phyloP scores from a whole-genome alignment of 768 basidiomycete species.

The Exsudoporus frostii region DNA sequence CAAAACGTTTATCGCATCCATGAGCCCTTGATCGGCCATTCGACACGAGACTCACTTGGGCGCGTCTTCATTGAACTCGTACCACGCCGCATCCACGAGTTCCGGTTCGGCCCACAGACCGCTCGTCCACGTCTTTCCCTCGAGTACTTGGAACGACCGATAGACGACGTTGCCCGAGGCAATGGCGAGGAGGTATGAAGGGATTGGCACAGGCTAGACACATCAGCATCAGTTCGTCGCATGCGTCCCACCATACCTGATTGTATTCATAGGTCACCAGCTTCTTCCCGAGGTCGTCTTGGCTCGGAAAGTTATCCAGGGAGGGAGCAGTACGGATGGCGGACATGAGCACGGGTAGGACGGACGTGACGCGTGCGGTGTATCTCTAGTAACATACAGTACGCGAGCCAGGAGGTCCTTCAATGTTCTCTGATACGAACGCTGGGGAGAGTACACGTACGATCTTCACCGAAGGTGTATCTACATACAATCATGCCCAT shows the following conservation, averaged over 20 bases:
- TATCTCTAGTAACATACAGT: slow-evolving; percentile 53
- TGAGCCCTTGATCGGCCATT: background rate
- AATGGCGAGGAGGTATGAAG: slow-evolving; percentile 87
- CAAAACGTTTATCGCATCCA: background rate
- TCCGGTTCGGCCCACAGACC: slow-evolving; percentile 93
- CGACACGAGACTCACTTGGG: slow-evolving; percentile 45
- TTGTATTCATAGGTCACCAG: slow-evolving; percentile 68
- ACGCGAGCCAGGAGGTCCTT: background rate
- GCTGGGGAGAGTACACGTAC: slow-evolving; percentile 39
- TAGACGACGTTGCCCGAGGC: slow-evolving; percentile 83
- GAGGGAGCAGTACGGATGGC: slow-evolving; percentile 77
- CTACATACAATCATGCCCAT: slow-evolving; percentile 32
- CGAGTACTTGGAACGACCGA: slow-evolving; percentile 52
- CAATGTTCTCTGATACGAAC: too few relatives aligned
- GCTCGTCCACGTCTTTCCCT: slow-evolving; percentile 70
- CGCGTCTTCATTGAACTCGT: slow-evolving; percentile 89
- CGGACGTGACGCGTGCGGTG: slow-evolving; percentile 65
- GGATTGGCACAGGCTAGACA: slow-evolving; percentile 70
- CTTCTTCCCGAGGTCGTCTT: slow-evolving; percentile 68
- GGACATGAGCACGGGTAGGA: slow-evolving; percentile 83
- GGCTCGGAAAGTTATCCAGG: slow-evolving; percentile 62
- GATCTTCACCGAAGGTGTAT: slow-evolving; percentile 84
- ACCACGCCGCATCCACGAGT: slow-evolving; percentile 70
- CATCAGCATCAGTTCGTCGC: background rate
- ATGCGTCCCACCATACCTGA: slow-evolving; percentile 48